Evolutionary conservation across 2,329 filamentous ascomycete genomes (phyloP), one percentile per base, ranked within the genome.

Genomic region (Amylocarpus encephaloides): DNA sequence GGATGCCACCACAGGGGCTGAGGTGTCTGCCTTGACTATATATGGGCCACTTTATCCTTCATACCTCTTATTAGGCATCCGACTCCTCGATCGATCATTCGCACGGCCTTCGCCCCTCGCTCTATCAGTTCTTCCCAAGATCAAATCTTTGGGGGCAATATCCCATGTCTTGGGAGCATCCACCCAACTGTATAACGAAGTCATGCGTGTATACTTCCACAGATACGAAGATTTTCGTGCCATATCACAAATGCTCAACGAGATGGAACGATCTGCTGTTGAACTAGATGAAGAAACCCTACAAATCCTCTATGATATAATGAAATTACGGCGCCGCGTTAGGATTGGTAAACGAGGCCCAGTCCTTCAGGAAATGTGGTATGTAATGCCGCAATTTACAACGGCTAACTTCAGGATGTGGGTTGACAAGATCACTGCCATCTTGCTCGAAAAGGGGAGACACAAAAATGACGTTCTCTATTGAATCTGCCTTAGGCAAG

Each of bases 101-200:
- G 54, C 62, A 9, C 74, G 71, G 10, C 69, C 78, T 0, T 89
- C 85, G 1, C 71, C 75, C 0, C 71, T 86, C 0, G 72, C 74
- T 0, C 73, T 86, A 40, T 73, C 74, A 40, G 67, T 90, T 22
- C 71, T 91, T 0, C 84, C 86, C 0, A 76, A 78, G 6, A 71
- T 90, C 59, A 86, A 86, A 62, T 72, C 76, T 40, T 72, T 88
- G 0, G 86, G 86, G 1, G 74, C 85, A 1, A 77, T 79, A 1
- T 85, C 84, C 0, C 88, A 85, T 61, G 81, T 88, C 6, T 75
- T 92, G 0, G 86, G 85, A 43, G 83, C 80, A 5, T 82, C 82
- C 15, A 85, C 85, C 0, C 71, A 76, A 0, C 78, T 91, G 38
- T 91, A 87, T 71, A 83, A 85, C 62, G 73, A 79, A 43, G 73